phyloP scores from a whole-genome alignment of 2,329 filamentous ascomycete genomes.

The Diaporthe sp. region DNA sequence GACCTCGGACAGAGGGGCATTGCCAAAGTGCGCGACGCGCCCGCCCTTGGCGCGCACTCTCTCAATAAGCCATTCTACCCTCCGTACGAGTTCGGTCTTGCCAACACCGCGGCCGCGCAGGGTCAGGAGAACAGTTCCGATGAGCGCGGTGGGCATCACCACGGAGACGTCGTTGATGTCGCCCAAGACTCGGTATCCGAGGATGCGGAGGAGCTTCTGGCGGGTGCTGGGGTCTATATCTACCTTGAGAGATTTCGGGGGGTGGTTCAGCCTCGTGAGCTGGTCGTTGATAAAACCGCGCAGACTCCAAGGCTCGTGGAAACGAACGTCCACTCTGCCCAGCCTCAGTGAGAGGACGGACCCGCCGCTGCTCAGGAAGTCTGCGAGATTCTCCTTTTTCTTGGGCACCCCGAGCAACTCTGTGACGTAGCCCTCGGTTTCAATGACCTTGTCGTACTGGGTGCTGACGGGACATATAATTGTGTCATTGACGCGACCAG shows the following conservation, averaged over 20 bases:
- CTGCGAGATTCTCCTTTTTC: slow-evolving; percentile 91
- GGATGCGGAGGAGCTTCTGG: slow-evolving; percentile 82
- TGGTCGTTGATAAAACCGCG: slow-evolving; percentile 86
- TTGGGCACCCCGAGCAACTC: slow-evolving; percentile 96
- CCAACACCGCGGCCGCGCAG: slow-evolving; percentile 93
- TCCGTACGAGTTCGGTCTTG: slow-evolving; percentile 84
- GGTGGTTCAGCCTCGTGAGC: slow-evolving; percentile 68
- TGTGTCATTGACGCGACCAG: slow-evolving; percentile 88
- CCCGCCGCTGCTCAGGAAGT: slow-evolving; percentile 87
- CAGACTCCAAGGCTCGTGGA: slow-evolving; percentile 96
- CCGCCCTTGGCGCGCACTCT: slow-evolving; percentile 89
- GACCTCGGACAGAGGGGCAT: slow-evolving; percentile 82
- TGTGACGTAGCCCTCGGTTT: slow-evolving; percentile 96
- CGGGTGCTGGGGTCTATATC: slow-evolving; percentile 68
- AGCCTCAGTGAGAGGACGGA: slow-evolving; percentile 91
- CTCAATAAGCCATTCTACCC: slow-evolving; percentile 90
- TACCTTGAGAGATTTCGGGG: slow-evolving; percentile 63
- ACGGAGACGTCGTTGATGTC: slow-evolving; percentile 98
- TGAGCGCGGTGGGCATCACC: slow-evolving; percentile 97
- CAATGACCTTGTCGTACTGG: slow-evolving; percentile 99
- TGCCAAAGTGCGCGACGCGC: slow-evolving; percentile 92
- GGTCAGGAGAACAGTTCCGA: slow-evolving; percentile 93
- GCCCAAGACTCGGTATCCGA: slow-evolving; percentile 92
- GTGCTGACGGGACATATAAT: slow-evolving; percentile 97
- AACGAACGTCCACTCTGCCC: slow-evolving; percentile 93